A percentile compares a stretch with the other conserved stretches of the same genome.
phyloP scores from a whole-genome alignment of 805 yeast genomes.

The Kuraishia hungarica region DNA sequence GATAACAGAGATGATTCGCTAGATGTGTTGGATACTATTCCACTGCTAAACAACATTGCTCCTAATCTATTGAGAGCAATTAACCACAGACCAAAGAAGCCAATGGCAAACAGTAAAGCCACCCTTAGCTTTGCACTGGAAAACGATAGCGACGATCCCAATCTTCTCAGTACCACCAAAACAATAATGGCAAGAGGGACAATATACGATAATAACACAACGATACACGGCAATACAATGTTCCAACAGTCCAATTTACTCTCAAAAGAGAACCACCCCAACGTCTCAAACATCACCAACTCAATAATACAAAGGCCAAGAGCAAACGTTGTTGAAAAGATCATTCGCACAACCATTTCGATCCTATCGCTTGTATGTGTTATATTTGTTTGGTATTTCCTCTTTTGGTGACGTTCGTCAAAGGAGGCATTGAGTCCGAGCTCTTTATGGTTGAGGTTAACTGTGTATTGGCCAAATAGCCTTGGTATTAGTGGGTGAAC shows the following conservation, averaged over 20 bases:
- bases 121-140: background rate
- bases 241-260: constrained; percentile 27
- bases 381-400: background rate
- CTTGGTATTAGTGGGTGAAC: constrained; percentile 6
- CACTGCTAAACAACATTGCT: background rate
- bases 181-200: constrained; percentile 33
- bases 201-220: constrained; percentile 29
- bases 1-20: background rate
- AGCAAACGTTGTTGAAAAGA: constrained; percentile 11
- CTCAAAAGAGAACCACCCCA: constrained; percentile 13
- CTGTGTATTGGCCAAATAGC: constrained; percentile 6
- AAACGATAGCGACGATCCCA: background rate
- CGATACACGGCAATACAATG: constrained; percentile 27
- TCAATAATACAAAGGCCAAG: constrained; percentile 18
- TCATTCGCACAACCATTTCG: background rate
- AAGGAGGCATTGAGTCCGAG: constrained; percentile 4
- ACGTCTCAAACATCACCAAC: constrained; percentile 20
- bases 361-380: background rate
- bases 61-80: background rate
- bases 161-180: constrained; percentile 19
- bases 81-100: background rate
- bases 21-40: background rate
- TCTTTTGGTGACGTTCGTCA: background rate
- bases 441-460: constrained; percentile 4
- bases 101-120: background rate